Base-by-base conservation (phyloP, 805 yeast genomes). In the Zygoascus biomembranicola region DNA sequence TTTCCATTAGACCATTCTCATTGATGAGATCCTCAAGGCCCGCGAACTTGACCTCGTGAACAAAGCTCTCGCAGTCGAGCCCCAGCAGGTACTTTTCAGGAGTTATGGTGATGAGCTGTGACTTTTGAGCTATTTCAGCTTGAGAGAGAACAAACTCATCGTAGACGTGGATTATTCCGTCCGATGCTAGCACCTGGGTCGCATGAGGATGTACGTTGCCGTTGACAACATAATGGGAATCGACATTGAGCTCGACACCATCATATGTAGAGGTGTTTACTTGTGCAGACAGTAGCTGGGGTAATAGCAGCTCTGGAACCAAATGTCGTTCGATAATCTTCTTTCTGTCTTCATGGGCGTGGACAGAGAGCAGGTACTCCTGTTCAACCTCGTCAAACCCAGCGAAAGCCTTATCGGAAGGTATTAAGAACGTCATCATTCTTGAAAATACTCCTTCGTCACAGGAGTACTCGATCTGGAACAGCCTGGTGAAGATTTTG, bases 11-110 rank as follows among this genome's bases (percentile, higher is more conserved):
- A 35, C 57, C 18, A 1, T 84, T 81, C 52, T 82, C 84, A 42
- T 49, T 32, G 16, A 90, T 77, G 48, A 87, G 67, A 45, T 75
- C 57, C 1, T 73, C 68, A 18, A 88, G 67, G 11, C 77, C 75
- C 54, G 90, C 77, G 51, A 87, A 78, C 45, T 79, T 73, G 14
- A 88, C 59, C 60, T 88, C 95, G n/a, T 77, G 75, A 5, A 87
- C 90, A 64, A 87, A 81, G 28, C 73, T 73, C 2, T 83, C 73
- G 50, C 80, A 81, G 55, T 81, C 77, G 45, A 82, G 64, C 0
- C 87, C 89, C 51, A 78, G 69, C 2, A 85, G 65, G 59, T 80
- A 77, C 62, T 81, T 84, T 57, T 81, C 73, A 0, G 80, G 78
- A 32, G 80, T 80, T 59, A 80, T 78, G 1, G 56, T 58, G 18